phyloP scores from a whole-genome alignment of 371 early-diverging fungal genomes.

The Mycotypha africana region DNA sequence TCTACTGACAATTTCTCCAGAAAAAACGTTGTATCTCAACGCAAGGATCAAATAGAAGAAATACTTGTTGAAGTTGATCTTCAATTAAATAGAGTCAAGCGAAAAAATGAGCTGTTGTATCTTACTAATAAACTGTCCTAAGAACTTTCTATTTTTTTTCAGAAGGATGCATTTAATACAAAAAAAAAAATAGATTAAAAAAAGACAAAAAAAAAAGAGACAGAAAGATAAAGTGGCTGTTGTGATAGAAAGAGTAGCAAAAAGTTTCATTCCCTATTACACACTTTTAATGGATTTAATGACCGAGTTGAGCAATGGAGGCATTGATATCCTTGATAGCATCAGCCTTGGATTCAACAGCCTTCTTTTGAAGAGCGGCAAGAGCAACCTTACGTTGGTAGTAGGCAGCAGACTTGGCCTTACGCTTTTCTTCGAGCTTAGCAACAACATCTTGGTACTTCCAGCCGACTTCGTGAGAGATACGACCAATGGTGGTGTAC shows the following conservation, averaged over 20 bases:
- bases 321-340: constrained; percentile 44
- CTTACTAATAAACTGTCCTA: too few species aligned
- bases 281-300: constrained; percentile 29
- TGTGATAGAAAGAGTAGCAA: too few species aligned
- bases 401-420: constrained; percentile 89
- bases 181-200: too few species aligned
- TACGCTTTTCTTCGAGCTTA: constrained; percentile 96
- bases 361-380: constrained; percentile 43
- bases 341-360: constrained; percentile 43
- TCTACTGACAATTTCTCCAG: constrained; percentile 12
- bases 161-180: too few species aligned
- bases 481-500: constrained; percentile 92
- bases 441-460: constrained; percentile 97
- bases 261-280: too few species aligned
- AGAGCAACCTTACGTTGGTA: constrained; percentile 79
- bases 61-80: constrained; percentile 21
- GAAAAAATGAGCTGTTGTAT: too few species aligned
- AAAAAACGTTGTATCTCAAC: constrained; percentile 6
- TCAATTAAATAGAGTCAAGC: constrained; percentile 22
- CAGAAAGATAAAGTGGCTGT: too few species aligned
- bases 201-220: too few species aligned
- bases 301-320: constrained; percentile 49
- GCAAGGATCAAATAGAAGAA: constrained; percentile 18
- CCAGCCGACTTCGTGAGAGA: constrained; percentile 99
- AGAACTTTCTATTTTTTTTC: too few species aligned